Conservation (phyloP, 1,284 basidiomycete genomes). For the Leccinum glutinopallens region DNA sequence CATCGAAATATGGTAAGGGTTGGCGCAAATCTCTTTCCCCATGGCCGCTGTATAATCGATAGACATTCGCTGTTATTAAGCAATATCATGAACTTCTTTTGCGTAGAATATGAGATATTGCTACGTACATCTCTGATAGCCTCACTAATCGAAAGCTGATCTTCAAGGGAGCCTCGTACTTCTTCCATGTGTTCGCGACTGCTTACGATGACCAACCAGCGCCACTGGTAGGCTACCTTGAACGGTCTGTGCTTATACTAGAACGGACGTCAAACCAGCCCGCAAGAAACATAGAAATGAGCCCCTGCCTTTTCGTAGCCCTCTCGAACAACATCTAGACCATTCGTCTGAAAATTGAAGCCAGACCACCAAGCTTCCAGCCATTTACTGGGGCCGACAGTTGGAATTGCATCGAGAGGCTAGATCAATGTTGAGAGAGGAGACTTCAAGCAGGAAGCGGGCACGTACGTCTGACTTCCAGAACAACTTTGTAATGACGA, state of each 20-base stretch:
- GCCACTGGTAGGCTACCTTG: slow-evolving; percentile 41
- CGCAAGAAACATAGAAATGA: neutral
- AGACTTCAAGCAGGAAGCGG: neutral
- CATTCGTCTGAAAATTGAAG: slow-evolving; percentile 13
- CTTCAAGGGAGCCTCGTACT: slow-evolving; percentile 40
- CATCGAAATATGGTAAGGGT: slow-evolving; percentile 34
- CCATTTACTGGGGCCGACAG: slow-evolving; percentile 23
- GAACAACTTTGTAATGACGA: neutral
- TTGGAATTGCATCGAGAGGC: slow-evolving; percentile 26
- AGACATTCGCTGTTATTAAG: slow-evolving; percentile 22
- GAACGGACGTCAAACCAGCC: neutral
- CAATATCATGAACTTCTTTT: neutral
- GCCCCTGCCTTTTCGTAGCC: slow-evolving; percentile 26
- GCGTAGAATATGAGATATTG: neutral
- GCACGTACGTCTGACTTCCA: slow-evolving; percentile 8
- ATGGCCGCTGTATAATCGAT: slow-evolving; percentile 29
- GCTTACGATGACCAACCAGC: slow-evolving; percentile 46
- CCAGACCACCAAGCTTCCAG: slow-evolving; percentile 22
- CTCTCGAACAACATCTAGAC: slow-evolving; percentile 20
- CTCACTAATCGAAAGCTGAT: slow-evolving; percentile 39
- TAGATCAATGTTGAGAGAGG: slow-evolving; percentile 1
- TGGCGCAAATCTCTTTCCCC: slow-evolving; percentile 25
- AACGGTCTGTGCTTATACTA: slow-evolving; percentile 42
- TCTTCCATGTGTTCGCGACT: slow-evolving; percentile 44
- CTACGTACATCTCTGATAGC: slow-evolving; percentile 36